Evolutionary conservation across 2,329 filamentous ascomycete genomes (phyloP).

Genomic region (Aspergillus felis): DNA sequence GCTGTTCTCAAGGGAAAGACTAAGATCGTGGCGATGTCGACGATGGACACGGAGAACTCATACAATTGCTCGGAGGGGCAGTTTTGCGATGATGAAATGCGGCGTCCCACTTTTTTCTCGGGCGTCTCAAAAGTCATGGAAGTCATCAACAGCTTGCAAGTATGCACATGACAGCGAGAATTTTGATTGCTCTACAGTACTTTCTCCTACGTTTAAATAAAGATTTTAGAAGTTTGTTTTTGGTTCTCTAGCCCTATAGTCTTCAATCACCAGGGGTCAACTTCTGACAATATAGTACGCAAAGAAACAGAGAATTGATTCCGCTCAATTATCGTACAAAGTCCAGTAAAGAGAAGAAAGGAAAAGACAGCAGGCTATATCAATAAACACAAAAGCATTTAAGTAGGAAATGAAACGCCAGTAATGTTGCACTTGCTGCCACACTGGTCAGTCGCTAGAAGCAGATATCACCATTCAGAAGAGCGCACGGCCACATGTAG

Average conservation of each 20-base stretch:
- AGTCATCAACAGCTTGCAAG: background rate
- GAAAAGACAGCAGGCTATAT: background rate
- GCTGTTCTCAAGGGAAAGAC: background rate
- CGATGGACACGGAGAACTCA: background rate
- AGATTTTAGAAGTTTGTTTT: background rate
- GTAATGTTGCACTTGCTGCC: background rate
- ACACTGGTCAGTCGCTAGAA: background rate
- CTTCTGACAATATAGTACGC: background rate
- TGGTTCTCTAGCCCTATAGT: background rate
- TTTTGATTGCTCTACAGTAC: background rate
- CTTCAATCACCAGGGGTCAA: background rate
- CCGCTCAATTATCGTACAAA: slow-evolving; percentile 6
- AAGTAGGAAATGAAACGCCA: background rate
- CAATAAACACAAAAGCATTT: background rate
- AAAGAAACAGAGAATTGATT: background rate
- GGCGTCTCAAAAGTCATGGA: background rate
- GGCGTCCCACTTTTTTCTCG: slow-evolving; percentile 9
- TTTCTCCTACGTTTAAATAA: background rate
- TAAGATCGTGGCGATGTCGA: background rate
- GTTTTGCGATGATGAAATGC: slow-evolving; percentile 3
- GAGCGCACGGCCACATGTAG: background rate
- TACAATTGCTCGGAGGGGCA: background rate
- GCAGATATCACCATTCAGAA: background rate
- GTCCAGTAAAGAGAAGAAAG: background rate
- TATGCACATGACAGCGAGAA: background rate